Conservation (phyloP, 306 rosid genomes). For the Prunus fruticosa region DNA sequence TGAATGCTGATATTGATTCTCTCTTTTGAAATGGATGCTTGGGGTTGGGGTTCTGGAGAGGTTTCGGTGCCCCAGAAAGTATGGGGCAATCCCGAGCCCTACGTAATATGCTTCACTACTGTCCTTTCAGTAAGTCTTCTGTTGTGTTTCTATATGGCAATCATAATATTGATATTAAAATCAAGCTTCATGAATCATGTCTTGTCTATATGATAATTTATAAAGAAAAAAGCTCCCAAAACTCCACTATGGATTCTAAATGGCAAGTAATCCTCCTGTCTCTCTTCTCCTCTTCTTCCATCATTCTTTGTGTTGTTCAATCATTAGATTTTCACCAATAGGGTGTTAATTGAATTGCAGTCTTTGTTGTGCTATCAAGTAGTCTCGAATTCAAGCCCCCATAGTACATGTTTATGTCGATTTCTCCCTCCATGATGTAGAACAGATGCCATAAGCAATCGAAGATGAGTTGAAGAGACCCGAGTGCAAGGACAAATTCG, state of each 20-base stretch:
- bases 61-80: conserved; percentile 58
- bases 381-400: fast-evolving
- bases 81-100: conserved; percentile 5
- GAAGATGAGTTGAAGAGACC: no score
- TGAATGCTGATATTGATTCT: conserved; percentile 14
- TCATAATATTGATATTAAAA: conserved; percentile 10
- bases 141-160: conserved; percentile 8
- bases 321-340: no score
- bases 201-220: background rate
- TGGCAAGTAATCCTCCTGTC: no score
- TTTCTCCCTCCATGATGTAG: no score
- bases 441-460: fast-evolving
- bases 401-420: no score
- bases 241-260: background rate
- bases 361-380: no score
- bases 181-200: conserved; percentile 12
- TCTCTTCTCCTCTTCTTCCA: no score
- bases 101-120: background rate
- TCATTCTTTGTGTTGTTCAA: no score
- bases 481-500: no score
- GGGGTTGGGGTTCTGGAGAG: conserved; percentile 10
- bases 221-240: background rate
- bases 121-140: conserved; percentile 15
- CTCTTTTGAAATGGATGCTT: conserved; percentile 30
- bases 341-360: no score